Evolutionary conservation across 495 filamentous ascomycete species (phyloP).

Genomic region (Aspergillus coremiiformis): DNA sequence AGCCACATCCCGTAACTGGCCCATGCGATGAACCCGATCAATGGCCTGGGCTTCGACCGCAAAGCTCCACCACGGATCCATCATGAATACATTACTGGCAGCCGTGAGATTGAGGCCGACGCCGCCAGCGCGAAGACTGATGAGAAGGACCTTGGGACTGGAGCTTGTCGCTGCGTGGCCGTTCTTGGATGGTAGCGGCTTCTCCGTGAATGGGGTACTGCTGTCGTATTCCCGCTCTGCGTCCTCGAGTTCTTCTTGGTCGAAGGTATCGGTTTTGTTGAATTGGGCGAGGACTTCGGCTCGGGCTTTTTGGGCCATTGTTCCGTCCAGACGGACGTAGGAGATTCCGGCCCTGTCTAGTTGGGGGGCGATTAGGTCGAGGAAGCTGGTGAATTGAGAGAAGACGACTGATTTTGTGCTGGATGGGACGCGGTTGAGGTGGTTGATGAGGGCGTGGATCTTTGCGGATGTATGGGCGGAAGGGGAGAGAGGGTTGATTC

Average conservation of each 20-base stretch:
- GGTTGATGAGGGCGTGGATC: slow-evolving; percentile 66
- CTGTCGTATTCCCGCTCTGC: slow-evolving; percentile 15
- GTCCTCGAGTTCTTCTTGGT: slow-evolving; percentile 29
- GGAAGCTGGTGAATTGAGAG: slow-evolving; percentile 93
- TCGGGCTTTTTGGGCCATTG: slow-evolving; percentile 78
- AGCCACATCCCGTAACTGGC: slow-evolving; percentile 76
- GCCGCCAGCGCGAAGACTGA: slow-evolving; percentile 84
- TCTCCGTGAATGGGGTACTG: slow-evolving; percentile 23
- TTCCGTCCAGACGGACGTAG: slow-evolving; percentile 82
- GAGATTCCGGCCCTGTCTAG: slow-evolving; percentile 63
- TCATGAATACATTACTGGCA: slow-evolving; percentile 88
- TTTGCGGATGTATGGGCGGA: slow-evolving; percentile 65
- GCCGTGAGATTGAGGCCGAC: slow-evolving; percentile 89
- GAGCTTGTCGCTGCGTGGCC: slow-evolving; percentile 1
- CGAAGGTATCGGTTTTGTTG: slow-evolving; percentile 36
- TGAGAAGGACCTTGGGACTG: slow-evolving; percentile 53
- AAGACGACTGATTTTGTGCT: slow-evolving; percentile 88
- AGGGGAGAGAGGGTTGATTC: slow-evolving; percentile 63
- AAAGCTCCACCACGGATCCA: slow-evolving; percentile 99
- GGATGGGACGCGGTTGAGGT: slow-evolving; percentile 61
- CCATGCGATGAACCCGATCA: slow-evolving; percentile 98
- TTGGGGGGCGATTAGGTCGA: slow-evolving; percentile 79
- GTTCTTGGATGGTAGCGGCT: slow-evolving; percentile 2
- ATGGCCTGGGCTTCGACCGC: slow-evolving; percentile 96
- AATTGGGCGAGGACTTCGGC: slow-evolving; percentile 70